Percentiles rank a stretch among this genome's conserved stretches.
Conservation (phyloP, 1,284 basidiomycete genomes). For the Rhizoctonia solani region DNA sequence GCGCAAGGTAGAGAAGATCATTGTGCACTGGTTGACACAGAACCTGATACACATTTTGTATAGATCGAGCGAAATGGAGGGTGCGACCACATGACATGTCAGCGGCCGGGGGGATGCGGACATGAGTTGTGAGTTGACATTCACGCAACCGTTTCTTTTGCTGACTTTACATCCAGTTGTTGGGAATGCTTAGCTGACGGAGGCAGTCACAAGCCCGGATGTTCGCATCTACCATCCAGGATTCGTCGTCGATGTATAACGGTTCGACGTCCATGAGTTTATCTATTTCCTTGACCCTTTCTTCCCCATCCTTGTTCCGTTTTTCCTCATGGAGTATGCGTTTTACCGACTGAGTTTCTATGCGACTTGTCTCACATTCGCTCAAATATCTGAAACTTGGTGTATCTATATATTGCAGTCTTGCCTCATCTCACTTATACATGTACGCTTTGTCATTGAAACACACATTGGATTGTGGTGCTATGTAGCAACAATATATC, state of each 20-base stretch:
- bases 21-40: neutral
- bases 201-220: neutral
- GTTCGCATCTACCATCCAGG: neutral
- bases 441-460: neutral
- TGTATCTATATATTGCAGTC: neutral
- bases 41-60: neutral
- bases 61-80: slow-evolving; percentile 29
- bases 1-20: slow-evolving; percentile 1
- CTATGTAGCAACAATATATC: no score
- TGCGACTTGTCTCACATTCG: no score
- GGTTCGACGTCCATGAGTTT: no score
- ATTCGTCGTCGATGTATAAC: neutral
- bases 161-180: neutral
- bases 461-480: neutral
- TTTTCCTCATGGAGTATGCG: no score
- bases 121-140: slow-evolving; percentile 3
- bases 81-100: slow-evolving; percentile 21
- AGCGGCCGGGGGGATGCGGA: slow-evolving; percentile 14
- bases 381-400: neutral
- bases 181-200: slow-evolving; percentile 14
- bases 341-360: no score
- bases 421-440: neutral
- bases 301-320: no score
- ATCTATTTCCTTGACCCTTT: no score
- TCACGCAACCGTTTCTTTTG: neutral